Percentiles rank a stretch among this genome's conserved stretches.
phyloP scores from a whole-genome alignment of 208 protist genomes.

The Wallacemonas rigidus region DNA sequence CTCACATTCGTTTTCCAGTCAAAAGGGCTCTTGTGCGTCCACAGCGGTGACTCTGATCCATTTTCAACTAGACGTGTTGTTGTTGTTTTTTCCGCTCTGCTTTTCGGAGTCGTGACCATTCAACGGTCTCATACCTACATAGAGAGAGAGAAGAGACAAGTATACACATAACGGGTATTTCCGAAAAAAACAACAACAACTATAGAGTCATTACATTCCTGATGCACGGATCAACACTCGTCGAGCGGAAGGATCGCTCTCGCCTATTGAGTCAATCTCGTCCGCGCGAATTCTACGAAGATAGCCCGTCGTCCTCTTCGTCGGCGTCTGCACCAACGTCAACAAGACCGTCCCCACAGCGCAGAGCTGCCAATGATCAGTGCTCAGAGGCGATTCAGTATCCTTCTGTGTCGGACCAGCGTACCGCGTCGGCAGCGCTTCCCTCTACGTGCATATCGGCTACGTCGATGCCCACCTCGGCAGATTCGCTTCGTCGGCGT shows the following conservation, averaged over 20 bases:
- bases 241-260: neutral
- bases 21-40: too few relatives aligned
- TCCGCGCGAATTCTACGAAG: constrained; percentile 9
- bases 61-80: neutral
- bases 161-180: neutral
- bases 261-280: neutral
- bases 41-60: too few relatives aligned
- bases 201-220: neutral
- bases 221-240: too few relatives aligned
- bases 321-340: neutral
- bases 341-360: neutral
- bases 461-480: neutral
- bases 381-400: neutral
- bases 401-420: neutral
- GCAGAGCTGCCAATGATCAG: neutral
- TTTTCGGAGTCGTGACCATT: too few relatives aligned
- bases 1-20: too few relatives aligned
- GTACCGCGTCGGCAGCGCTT: too few relatives aligned
- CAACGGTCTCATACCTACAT: too few relatives aligned
- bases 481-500: neutral
- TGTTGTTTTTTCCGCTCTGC: neutral
- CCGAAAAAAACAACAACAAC: constrained; percentile 12
- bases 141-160: too few relatives aligned
- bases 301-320: neutral
- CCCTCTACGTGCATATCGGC: too few relatives aligned